These are phyloP conservation scores for Ogataea hybrid DNA, from an alignment of 1,139 yeast genomes.

Conservation along the genomic window DNA sequence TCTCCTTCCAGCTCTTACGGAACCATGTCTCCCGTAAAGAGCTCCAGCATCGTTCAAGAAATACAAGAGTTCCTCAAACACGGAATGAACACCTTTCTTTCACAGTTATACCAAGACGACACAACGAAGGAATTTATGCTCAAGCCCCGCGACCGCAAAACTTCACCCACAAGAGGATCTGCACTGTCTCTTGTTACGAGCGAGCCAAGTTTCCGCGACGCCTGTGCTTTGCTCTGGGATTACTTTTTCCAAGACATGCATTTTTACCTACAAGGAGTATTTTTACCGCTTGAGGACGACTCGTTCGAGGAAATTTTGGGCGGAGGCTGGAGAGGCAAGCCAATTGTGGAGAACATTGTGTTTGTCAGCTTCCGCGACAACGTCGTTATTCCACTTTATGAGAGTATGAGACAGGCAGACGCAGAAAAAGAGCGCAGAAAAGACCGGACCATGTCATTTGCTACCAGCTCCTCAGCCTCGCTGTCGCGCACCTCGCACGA, in stretches of 20 bases:
- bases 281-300: slow-evolving; percentile 58
- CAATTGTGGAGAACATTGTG: slow-evolving; percentile 27
- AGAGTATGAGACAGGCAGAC: slow-evolving; percentile 33
- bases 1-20: too few species aligned
- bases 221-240: slow-evolving; percentile 50
- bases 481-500: slow-evolving; percentile 4
- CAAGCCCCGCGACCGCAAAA: too few species aligned
- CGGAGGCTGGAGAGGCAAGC: slow-evolving; percentile 6
- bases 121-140: too few species aligned
- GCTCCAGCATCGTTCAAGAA: too few species aligned
- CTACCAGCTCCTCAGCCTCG: slow-evolving; percentile 12
- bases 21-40: too few species aligned
- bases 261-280: slow-evolving; percentile 57
- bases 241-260: slow-evolving; percentile 52
- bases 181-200: slow-evolving; percentile 7
- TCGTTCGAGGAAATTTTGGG: slow-evolving; percentile 14
- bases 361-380: slow-evolving; percentile 47
- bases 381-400: slow-evolving; percentile 48
- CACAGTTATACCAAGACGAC: too few species aligned
- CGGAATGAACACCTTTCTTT: too few species aligned
- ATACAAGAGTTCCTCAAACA: too few species aligned
- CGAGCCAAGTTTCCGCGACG: slow-evolving; percentile 25
- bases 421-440: slow-evolving; percentile 19
- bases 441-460: slow-evolving; percentile 13
- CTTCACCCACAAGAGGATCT: too few species aligned